phyloP scores from a whole-genome alignment of 345 rosid species.

The Erucastrum elatum region DNA sequence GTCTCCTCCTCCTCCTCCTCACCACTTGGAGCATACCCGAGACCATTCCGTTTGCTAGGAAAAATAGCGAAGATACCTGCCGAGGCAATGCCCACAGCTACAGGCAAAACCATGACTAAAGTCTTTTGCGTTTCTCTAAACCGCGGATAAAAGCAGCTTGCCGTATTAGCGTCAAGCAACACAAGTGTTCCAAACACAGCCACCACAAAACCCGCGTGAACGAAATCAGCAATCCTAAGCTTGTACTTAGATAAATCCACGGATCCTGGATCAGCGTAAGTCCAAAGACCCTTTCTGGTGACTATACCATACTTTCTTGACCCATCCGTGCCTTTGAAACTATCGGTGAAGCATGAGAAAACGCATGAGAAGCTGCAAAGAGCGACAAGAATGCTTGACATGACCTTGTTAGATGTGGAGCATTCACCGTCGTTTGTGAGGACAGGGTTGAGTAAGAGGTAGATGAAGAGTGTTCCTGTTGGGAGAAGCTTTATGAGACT shows the following conservation, averaged over 20 bases:
- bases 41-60: slow-evolving; percentile 74
- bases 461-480: slow-evolving; percentile 79
- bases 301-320: slow-evolving; percentile 59
- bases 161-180: slow-evolving; percentile 61
- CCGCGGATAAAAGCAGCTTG: slow-evolving; percentile 63
- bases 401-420: slow-evolving; percentile 49
- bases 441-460: slow-evolving; percentile 79
- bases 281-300: slow-evolving; percentile 65
- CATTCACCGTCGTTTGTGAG: slow-evolving; percentile 73
- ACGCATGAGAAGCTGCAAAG: slow-evolving; percentile 70
- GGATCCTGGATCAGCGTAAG: slow-evolving; percentile 38
- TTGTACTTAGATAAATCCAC: slow-evolving; percentile 53
- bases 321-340: slow-evolving; percentile 55
- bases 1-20: slow-evolving; percentile 34
- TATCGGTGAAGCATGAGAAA: slow-evolving; percentile 74
- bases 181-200: slow-evolving; percentile 57
- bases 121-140: slow-evolving; percentile 52
- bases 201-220: slow-evolving; percentile 56
- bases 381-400: slow-evolving; percentile 52
- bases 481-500: slow-evolving; percentile 87
- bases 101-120: slow-evolving; percentile 64
- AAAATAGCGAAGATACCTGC: slow-evolving; percentile 56
- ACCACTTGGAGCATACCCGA: slow-evolving; percentile 62
- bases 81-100: slow-evolving; percentile 55
- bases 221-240: slow-evolving; percentile 60